Evolutionary conservation across 768 basidiomycete genomes (phyloP), one percentile per base, ranked within the genome.

Genomic region (Macrolepiota dolichaula): DNA sequence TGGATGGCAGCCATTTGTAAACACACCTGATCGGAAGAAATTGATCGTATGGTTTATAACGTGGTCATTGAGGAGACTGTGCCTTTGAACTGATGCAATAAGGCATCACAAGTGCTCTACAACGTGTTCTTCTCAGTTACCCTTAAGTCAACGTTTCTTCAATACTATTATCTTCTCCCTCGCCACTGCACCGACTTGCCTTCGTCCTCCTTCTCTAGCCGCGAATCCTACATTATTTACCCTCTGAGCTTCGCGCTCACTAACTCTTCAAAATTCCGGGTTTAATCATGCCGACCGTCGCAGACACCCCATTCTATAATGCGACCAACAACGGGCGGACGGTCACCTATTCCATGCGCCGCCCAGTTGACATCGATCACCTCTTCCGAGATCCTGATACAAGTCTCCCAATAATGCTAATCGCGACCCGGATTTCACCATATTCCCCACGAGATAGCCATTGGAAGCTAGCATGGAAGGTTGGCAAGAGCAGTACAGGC

Each of bases 381-480:
- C 51, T 60, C 29, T 60, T 60, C 35, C 51, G 51, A 24, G 59
- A 60, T 46, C 59, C 59, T 22, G 59, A 60, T 35, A 22, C 40
- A 22, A 22, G 24, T 13, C 59, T 60, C 35, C 51, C 59, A 44
- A 50, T 60, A 6, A 42, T 60, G 51, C 19, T 60, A 42, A 53
- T 60, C 32, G 51, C 59, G 25, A 60, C 59, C 27, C 52, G 42
- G 42, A 44, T 40, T 53, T 11, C 42, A 29, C 59, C 59, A 12
- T 40, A 53, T 35, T 60, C 59, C 17, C 59, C 59, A 17, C 37
- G 59, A 24, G 59, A 60, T 9, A 60, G 51, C 17, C 59, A 53
- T n/a, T 60, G 59, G 59, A 60, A 60, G 29, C 44, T 60, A 22
- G 59, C 59, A 36, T 60, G 59, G 59, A 60, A 60, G 51, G 59